Evolutionary conservation across 1,284 basidiomycete species (phyloP).

Genomic region (Trichosporon asahii): DNA sequence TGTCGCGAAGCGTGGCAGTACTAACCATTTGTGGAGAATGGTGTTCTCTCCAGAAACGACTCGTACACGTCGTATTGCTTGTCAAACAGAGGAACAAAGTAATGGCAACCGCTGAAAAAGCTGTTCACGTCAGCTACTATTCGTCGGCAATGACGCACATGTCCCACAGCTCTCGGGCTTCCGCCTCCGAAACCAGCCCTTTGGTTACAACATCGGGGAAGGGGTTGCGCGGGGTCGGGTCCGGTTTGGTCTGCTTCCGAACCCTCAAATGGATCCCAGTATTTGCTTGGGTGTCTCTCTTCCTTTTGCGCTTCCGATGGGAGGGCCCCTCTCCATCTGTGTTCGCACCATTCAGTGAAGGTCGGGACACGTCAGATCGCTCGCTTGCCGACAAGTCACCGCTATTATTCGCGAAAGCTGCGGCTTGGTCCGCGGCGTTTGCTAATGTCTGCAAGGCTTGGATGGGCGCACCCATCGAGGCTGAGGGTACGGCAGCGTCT

Average conservation of each 20-base stretch:
- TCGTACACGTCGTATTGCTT: slow-evolving; percentile 86
- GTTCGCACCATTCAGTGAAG: slow-evolving; percentile 1
- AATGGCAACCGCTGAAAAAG: slow-evolving; percentile 91
- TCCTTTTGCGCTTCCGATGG: slow-evolving; percentile 35
- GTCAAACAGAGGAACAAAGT: slow-evolving; percentile 91
- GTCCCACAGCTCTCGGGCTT: slow-evolving; percentile 78
- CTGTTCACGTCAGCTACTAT: slow-evolving; percentile 53
- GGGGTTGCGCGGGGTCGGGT: slow-evolving; percentile 70
- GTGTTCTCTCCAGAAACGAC: slow-evolving; percentile 78
- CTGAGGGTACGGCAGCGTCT: slow-evolving; percentile 51
- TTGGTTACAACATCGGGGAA: slow-evolving; percentile 53
- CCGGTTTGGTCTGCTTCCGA: slow-evolving; percentile 80
- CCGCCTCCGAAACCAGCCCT: slow-evolving; percentile 69
- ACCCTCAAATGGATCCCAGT: slow-evolving; percentile 56
- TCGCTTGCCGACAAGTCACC: slow-evolving; percentile 1
- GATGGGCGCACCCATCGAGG: slow-evolving; percentile 73
- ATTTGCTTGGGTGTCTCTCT: neutral
- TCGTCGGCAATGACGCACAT: slow-evolving; percentile 62
- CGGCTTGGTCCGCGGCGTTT: slow-evolving; percentile 87
- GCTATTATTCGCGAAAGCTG: slow-evolving; percentile 46
- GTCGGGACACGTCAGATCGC: neutral
- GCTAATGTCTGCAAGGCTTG: slow-evolving; percentile 87
- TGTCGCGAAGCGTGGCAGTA: neutral
- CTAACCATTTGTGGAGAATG: slow-evolving; percentile 64
- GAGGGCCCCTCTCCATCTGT: slow-evolving; percentile 2